Conservation (phyloP, 2,329 filamentous ascomycete genomes). For the Arthrobotrys megalospora region DNA sequence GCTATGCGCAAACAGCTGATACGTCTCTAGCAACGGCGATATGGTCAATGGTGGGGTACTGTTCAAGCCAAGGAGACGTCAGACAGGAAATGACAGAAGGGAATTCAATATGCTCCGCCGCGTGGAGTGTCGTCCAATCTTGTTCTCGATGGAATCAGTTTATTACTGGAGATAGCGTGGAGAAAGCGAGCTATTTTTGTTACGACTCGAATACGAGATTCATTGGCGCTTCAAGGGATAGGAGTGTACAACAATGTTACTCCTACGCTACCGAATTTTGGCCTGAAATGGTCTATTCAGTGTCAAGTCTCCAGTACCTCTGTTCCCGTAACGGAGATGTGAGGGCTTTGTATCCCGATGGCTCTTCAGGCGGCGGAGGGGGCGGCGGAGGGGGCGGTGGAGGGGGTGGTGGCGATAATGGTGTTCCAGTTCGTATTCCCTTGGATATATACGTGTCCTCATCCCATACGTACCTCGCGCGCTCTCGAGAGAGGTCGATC, state of each 20-base stretch:
- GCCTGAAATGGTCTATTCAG: constrained; percentile 32
- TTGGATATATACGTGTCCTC: constrained; percentile 9
- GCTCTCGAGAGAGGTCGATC: background rate
- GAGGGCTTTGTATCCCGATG: constrained; percentile 33
- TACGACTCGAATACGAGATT: constrained; percentile 52
- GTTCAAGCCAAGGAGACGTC: constrained; percentile 46
- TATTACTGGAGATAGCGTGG: constrained; percentile 29
- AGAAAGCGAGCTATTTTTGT: constrained; percentile 56
- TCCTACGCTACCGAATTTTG: constrained; percentile 54
- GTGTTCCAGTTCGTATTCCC: constrained; percentile 50
- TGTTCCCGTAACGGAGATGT: constrained; percentile 54
- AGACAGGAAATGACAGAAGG: constrained; percentile 43
- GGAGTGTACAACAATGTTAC: constrained; percentile 47
- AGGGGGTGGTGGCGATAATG: constrained; percentile 20
- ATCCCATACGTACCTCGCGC: background rate
- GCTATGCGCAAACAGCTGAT: constrained; percentile 45
- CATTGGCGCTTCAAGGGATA: constrained; percentile 51
- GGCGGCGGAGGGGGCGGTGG: constrained; percentile 33
- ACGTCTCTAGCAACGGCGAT: constrained; percentile 32
- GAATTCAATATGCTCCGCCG: constrained; percentile 25
- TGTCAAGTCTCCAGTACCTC: constrained; percentile 48
- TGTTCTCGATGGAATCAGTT: constrained; percentile 52
- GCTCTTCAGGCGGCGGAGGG: background rate
- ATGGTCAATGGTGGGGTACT: constrained; percentile 35
- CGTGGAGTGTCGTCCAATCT: constrained; percentile 35